A percentile compares a stretch with the other conserved stretches of the same genome.
Evolutionary conservation across 345 rosid genomes (phyloP).

Genomic region (Raphanus raphanistrum): DNA sequence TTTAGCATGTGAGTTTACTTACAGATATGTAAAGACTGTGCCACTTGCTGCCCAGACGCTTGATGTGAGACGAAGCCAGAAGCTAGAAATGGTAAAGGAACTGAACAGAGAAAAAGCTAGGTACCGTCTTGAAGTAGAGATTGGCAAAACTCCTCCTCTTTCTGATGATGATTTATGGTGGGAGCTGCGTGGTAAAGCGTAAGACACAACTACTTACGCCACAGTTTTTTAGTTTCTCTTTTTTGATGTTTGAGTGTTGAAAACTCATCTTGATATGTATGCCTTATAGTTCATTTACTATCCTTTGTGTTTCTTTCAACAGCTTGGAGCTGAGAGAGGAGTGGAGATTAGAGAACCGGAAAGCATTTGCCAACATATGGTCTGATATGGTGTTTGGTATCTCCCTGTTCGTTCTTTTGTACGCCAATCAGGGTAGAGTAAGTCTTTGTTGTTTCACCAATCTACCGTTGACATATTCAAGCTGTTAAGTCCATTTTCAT

Average conservation of each 20-base stretch:
- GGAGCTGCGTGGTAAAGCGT: conserved; percentile 91
- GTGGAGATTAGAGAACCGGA: conserved; percentile 83
- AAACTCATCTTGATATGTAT: not conserved
- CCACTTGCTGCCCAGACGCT: conserved; percentile 89
- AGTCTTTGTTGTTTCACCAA: conserved; percentile 27
- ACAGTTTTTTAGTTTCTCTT: not conserved
- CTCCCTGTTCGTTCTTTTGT: conserved; percentile 72
- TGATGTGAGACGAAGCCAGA: conserved; percentile 81
- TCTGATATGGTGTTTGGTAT: conserved; percentile 90
- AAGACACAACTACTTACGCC: conserved; percentile 41
- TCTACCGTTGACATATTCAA: not conserved
- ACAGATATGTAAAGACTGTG: conserved; percentile 87
- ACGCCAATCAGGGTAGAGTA: conserved; percentile 83
- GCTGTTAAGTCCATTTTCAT: not conserved
- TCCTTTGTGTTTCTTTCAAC: conserved; percentile 35
- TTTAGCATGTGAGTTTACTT: not conserved
- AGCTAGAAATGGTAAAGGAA: conserved; percentile 84
- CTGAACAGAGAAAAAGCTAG: conserved; percentile 72
- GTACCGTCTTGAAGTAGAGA: conserved; percentile 77
- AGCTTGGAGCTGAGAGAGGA: conserved; percentile 90
- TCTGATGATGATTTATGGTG: conserved; percentile 89
- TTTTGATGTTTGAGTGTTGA: conserved; percentile 11
- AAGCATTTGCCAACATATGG: conserved; percentile 93
- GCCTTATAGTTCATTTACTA: not conserved
- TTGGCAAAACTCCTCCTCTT: conserved; percentile 95